phyloP scores from a whole-genome alignment of 371 early-diverging fungal genomes.

The Apophysomyces sp. region DNA sequence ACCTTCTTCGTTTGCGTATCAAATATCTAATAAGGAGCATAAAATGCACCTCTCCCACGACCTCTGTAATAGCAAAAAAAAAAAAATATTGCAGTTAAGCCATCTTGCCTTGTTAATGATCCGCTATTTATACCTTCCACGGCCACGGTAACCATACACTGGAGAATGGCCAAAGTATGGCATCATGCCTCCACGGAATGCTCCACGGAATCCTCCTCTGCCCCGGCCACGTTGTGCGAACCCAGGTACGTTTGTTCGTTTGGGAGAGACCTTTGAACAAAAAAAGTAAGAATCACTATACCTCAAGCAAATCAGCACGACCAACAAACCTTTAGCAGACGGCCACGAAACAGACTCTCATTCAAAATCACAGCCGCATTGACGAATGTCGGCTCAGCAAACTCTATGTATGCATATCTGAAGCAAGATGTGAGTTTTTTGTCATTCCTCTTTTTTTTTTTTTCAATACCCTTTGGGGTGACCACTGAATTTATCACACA shows the following conservation, averaged over 20 bases:
- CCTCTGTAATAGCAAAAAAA: neutral
- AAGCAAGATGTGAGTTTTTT: neutral
- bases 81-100: neutral
- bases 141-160: neutral
- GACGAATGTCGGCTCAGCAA: slow-evolving; percentile 81
- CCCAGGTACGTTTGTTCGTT: slow-evolving; percentile 94
- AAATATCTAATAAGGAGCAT: slow-evolving; percentile 20
- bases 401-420: slow-evolving; percentile 91
- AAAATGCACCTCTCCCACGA: slow-evolving; percentile 29
- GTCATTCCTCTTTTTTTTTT: neutral
- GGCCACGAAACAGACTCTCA: slow-evolving; percentile 86
- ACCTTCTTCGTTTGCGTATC: neutral
- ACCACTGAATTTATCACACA: slow-evolving; percentile 93
- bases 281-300: neutral
- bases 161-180: slow-evolving; percentile 1
- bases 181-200: slow-evolving; percentile 54
- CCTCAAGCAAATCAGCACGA: neutral
- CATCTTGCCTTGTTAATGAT: neutral
- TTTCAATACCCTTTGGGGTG: slow-evolving; percentile 86
- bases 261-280: slow-evolving; percentile 65
- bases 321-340: slow-evolving; percentile 72
- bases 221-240: slow-evolving; percentile 70
- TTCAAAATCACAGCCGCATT: slow-evolving; percentile 83
- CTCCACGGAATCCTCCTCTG: slow-evolving; percentile 71
- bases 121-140: slow-evolving; percentile 4